These are phyloP conservation scores for Arabidopsis hybrid DNA, from an alignment of 441 rosid genomes.

Conservation along the genomic window DNA sequence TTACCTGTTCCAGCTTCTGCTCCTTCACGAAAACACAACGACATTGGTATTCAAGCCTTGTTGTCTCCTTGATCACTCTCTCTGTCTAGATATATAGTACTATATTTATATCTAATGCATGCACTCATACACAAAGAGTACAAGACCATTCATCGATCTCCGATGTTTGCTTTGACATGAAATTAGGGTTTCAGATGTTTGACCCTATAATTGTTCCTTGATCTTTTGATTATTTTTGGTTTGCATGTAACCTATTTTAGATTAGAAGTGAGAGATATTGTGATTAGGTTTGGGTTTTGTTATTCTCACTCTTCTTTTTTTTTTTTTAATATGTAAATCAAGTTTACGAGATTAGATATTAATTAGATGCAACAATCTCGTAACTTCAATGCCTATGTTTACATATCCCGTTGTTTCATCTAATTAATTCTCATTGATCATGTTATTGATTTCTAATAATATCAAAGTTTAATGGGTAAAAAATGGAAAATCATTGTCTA, in stretches of 20 bases:
- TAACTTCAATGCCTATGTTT: conserved; percentile 5
- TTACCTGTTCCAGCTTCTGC: conserved; percentile 85
- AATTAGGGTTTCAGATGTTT: conserved; percentile 35
- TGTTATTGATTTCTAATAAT: background rate
- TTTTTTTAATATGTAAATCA: conserved; percentile 17
- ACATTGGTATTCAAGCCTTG: conserved; percentile 70
- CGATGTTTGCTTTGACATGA: conserved; percentile 31
- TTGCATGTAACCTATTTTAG: conserved; percentile 36
- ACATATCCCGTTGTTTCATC: background rate
- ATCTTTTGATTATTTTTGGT: conserved; percentile 27
- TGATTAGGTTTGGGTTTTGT: conserved; percentile 27
- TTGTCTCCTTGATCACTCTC: conserved; percentile 62
- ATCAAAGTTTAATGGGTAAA: conserved; percentile 13
- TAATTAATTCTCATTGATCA: background rate
- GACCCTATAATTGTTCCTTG: conserved; percentile 28
- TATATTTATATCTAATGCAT: conserved; percentile 13
- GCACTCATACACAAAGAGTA: background rate
- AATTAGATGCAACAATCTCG: conserved; percentile 24
- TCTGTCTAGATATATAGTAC: background rate
- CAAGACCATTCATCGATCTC: conserved; percentile 13
- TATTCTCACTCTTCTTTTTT: background rate
- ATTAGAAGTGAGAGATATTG: conserved; percentile 24
- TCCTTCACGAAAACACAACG: conserved; percentile 90
- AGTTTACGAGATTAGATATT: conserved; percentile 14
- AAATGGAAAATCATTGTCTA: background rate